Evolutionary conservation across 305 asterid genomes (phyloP), one percentile per base, ranked within the genome.

Genomic region (Fraxinus baroniana): DNA sequence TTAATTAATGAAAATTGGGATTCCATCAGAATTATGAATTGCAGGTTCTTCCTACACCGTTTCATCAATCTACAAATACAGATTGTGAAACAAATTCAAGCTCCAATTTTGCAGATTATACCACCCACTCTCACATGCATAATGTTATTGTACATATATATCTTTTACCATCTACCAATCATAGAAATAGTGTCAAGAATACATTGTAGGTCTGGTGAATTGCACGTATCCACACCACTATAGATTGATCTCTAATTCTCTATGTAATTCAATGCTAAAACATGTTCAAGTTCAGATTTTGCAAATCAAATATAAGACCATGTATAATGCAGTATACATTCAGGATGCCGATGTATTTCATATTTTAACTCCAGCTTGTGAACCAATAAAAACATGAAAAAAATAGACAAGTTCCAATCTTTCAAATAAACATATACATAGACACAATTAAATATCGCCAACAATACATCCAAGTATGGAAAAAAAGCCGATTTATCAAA

Each of bases 91-190:
- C 15, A 66, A 71, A 62, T 76, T 55, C 68, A 73, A 28, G 17
- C 24, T 35, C 37, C 79, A 66, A 60, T 10, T 68, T 66, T 84
- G 68, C 64, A 18, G 62, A 70, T 79, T 75, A 76, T 33, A 74
- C 24, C 32, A 57, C 81, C 76, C 85, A 26, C 13, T 77, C 49
- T 15, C 76, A 70, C 39, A 12, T 15, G 36, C 22, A 33, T 72
- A 30, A 13, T 80, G 62, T 2, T 41, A 39, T 75, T 3, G 20
- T 73, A n/a, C 20, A 4, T 9, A 46, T 68, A 13, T 4, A 12
- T 28, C 7, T 72, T 76, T 7, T 28, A 78, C 77, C 26, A 13
- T 70, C 75, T 70, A 13, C 41, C 3, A 10, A 70, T 70, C 20
- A 68, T 15, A 44, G 46, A 28, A 55, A 17, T 60, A 72, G 10